phyloP scores from a whole-genome alignment of 805 yeast genomes.

The Suhomyces pyralidae region DNA sequence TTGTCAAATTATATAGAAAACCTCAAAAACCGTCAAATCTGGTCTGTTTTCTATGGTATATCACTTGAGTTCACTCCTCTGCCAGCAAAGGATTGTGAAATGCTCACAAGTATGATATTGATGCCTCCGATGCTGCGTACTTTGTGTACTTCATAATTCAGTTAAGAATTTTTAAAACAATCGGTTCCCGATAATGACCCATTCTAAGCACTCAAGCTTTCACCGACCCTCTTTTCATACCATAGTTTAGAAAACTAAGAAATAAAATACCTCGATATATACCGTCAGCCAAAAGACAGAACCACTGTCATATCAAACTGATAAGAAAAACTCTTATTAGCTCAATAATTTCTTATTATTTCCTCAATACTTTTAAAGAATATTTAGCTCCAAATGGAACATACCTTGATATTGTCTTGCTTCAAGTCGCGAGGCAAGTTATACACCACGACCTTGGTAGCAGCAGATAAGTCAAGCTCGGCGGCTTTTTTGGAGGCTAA shows the following conservation, averaged over 20 bases:
- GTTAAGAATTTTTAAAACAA: not conserved
- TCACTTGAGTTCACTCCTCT: not conserved
- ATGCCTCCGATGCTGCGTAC: not conserved
- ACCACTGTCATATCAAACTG: not conserved
- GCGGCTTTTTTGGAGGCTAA: constrained; percentile 14
- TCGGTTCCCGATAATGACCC: not conserved
- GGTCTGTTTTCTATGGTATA: not conserved
- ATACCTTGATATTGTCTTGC: constrained; percentile 81
- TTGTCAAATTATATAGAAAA: not conserved
- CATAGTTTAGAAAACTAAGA: not conserved
- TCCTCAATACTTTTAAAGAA: not conserved
- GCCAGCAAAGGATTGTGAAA: not conserved
- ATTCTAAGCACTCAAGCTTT: not conserved
- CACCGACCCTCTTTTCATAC: not conserved
- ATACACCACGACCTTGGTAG: constrained; percentile 81
- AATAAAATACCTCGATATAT: not conserved
- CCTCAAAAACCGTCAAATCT: not conserved
- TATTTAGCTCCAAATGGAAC: constrained; percentile 32
- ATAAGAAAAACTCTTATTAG: too few species aligned
- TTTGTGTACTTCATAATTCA: not conserved
- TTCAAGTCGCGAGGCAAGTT: constrained; percentile 83
- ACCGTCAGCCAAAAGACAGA: not conserved
- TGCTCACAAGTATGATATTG: not conserved
- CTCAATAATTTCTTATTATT: too few species aligned
- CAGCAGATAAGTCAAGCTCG: constrained; percentile 48